Evolutionary conservation across 768 basidiomycete genomes (phyloP).

Genomic region (Hygrocybe coccinea): DNA sequence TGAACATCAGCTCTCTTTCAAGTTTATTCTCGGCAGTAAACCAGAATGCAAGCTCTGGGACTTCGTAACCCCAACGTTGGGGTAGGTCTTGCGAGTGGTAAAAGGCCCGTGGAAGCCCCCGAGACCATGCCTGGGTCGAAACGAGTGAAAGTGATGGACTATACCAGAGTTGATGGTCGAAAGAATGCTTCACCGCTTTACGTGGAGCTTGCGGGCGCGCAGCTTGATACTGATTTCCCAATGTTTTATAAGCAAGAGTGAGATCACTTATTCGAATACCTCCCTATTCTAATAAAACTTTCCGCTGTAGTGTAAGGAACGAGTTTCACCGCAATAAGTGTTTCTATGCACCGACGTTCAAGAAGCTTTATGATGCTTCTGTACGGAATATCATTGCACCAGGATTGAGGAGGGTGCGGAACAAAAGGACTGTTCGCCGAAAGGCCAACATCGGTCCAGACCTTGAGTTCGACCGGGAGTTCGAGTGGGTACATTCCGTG

Average conservation of each 20-base stretch:
- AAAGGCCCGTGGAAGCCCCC: too few species aligned
- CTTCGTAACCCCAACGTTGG: too few species aligned
- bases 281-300: neutral
- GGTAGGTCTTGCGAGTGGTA: too few species aligned
- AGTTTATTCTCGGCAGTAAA: too few species aligned
- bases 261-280: neutral
- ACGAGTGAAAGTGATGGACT: neutral
- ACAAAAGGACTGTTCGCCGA: neutral
- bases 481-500: neutral
- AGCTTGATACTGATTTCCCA: neutral
- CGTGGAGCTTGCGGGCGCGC: neutral
- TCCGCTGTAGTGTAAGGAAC: neutral
- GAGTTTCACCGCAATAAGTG: neutral
- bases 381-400: too few species aligned
- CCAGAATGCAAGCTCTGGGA: too few species aligned
- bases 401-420: neutral
- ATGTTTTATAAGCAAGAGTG: slow-evolving; percentile 1
- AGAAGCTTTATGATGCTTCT: neutral
- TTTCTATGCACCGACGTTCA: slow-evolving; percentile 1
- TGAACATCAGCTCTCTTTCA: too few species aligned
- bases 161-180: neutral
- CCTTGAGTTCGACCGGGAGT: neutral
- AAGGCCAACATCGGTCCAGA: neutral
- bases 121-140: neutral
- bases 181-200: neutral